Conservation (phyloP, 148 eudicot species). For the Rhododendron molle region DNA sequence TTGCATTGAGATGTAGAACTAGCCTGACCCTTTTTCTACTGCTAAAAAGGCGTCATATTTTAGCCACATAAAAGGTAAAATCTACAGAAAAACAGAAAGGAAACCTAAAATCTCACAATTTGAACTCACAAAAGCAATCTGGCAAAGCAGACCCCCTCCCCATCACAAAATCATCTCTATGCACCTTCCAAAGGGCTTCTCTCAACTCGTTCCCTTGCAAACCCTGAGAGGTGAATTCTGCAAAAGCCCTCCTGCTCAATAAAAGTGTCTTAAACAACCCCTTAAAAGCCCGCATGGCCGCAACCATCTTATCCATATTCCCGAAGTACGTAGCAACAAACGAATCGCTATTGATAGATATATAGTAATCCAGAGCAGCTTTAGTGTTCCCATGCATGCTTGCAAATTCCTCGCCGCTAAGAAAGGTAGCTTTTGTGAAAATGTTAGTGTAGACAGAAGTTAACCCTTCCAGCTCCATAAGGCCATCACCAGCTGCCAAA, state of each 20-base stretch:
- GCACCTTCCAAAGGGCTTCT: conserved; percentile 67
- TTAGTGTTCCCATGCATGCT: conserved; percentile 97
- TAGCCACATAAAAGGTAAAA: neutral
- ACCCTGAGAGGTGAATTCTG: conserved; percentile 54
- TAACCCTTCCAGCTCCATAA: conserved; percentile 80
- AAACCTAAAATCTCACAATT: conserved; percentile 25
- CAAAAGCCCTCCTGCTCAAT: conserved; percentile 69
- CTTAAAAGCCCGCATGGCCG: conserved; percentile 84
- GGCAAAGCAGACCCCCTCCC: conserved; percentile 91
- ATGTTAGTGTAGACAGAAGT: conserved; percentile 65
- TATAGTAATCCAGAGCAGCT: conserved; percentile 89
- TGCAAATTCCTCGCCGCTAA: conserved; percentile 56
- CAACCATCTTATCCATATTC: conserved; percentile 98
- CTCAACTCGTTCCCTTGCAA: conserved; percentile 45
- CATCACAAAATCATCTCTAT: conserved; percentile 66
- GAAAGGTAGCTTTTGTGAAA: conserved; percentile 62
- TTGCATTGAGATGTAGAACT: neutral
- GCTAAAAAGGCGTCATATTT: neutral
- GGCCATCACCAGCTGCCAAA: conserved; percentile 95
- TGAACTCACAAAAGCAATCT: conserved; percentile 89
- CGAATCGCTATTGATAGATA: conserved; percentile 76
- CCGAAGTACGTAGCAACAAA: conserved; percentile 91
- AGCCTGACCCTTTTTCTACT: neutral
- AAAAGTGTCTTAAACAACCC: conserved; percentile 72
- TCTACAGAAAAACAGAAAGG: neutral